Conservation (phyloP, 2,329 filamentous ascomycete genomes). For the Cadophora sp. region DNA sequence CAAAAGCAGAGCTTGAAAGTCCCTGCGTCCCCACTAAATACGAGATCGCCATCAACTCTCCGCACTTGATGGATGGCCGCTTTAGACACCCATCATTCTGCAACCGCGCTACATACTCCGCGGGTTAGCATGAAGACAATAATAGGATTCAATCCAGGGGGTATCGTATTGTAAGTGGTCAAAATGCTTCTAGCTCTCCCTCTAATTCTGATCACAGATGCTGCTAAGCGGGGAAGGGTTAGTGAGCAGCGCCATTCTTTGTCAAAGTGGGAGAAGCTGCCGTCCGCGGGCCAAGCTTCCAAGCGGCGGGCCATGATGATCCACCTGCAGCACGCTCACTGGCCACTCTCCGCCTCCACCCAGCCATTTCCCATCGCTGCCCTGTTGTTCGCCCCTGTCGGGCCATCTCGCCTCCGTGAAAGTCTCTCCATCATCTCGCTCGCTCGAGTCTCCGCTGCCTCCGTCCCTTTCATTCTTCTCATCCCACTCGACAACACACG, state of each 20-base stretch:
- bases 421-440: slow-evolving; percentile 16
- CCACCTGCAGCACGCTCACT: not conserved
- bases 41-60: slow-evolving; percentile 14
- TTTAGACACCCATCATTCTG: not conserved
- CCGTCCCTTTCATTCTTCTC: slow-evolving; percentile 9
- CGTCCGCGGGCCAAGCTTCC: not conserved
- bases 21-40: slow-evolving; percentile 8
- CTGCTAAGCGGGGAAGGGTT: slow-evolving; percentile 5
- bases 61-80: not conserved
- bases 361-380: no score
- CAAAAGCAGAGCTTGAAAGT: not conserved
- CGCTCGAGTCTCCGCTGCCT: not conserved
- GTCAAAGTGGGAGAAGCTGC: not conserved
- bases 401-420: slow-evolving; percentile 16
- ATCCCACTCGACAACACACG: slow-evolving; percentile 14
- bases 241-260: not conserved
- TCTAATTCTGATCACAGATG: not conserved
- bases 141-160: slow-evolving; percentile 8
- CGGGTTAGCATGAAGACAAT: slow-evolving; percentile 2
- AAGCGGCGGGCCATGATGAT: slow-evolving; percentile 11
- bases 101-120: not conserved
- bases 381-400: slow-evolving; percentile 2
- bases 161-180: not conserved
- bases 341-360: no score
- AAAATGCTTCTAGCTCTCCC: not conserved